These are phyloP conservation scores for Alternaria sp. DNA, from an alignment of 2,329 filamentous ascomycete genomes.

Conservation along the genomic window DNA sequence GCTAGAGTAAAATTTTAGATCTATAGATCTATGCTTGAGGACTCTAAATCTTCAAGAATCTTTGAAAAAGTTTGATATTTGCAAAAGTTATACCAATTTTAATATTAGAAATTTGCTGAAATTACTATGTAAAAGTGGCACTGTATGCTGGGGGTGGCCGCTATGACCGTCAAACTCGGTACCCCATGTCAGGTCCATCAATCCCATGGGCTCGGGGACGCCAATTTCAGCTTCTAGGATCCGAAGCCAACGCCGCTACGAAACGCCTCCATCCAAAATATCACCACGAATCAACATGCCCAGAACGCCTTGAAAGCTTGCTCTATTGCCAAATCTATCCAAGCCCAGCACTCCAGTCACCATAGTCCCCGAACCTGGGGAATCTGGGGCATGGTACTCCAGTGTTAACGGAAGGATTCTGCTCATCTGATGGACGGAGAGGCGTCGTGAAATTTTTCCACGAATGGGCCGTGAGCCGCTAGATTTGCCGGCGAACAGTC, in stretches of 20 bases:
- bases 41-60: too few species aligned
- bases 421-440: slow-evolving; percentile 28
- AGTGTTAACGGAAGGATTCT: slow-evolving; percentile 19
- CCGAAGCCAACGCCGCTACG: slow-evolving; percentile 7
- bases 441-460: slow-evolving; percentile 34
- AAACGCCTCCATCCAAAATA: slow-evolving; percentile 26
- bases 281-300: slow-evolving; percentile 46
- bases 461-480: slow-evolving; percentile 37
- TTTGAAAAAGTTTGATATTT: too few species aligned
- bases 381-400: slow-evolving; percentile 41
- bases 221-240: slow-evolving; percentile 30
- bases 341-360: slow-evolving; percentile 11
- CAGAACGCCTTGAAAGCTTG: slow-evolving; percentile 33
- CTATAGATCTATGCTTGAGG: too few species aligned
- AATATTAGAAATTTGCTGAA: too few species aligned
- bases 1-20: too few species aligned
- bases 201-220: slow-evolving; percentile 36
- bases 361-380: slow-evolving; percentile 18
- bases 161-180: too few species aligned
- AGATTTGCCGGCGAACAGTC: slow-evolving; percentile 28
- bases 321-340: slow-evolving; percentile 24
- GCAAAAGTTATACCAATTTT: too few species aligned
- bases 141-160: too few species aligned
- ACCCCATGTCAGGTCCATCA: slow-evolving; percentile 23
- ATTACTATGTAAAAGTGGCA: too few species aligned